phyloP scores from a whole-genome alignment of 2,329 filamentous ascomycete genomes.

The Macrophomina phaseolina region DNA sequence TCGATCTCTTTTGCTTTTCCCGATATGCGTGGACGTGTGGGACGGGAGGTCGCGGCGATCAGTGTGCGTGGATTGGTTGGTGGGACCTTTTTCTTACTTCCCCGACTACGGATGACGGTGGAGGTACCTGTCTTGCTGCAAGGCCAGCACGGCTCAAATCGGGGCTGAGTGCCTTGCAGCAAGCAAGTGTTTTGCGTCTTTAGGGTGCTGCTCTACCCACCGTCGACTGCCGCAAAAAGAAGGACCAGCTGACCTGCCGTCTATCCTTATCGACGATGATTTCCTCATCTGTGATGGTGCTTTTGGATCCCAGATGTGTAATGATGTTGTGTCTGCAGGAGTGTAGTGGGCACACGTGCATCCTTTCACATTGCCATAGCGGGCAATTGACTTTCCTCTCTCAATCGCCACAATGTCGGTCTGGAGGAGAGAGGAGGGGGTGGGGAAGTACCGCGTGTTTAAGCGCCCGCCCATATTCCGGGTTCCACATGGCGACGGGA shows the following conservation, averaged over 20 bases:
- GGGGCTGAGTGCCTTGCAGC: neutral
- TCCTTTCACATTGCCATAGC: too few relatives aligned
- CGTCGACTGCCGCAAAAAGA: too few relatives aligned
- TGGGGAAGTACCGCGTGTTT: neutral
- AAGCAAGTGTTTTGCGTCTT: too few relatives aligned
- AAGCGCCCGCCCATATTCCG: neutral
- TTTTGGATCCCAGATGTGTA: neutral
- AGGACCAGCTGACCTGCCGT: neutral
- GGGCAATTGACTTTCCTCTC: neutral
- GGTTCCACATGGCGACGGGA: neutral
- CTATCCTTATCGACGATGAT: neutral
- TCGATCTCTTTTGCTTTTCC: neutral
- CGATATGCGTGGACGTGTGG: neutral
- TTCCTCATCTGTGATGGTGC: neutral
- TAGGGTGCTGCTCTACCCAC: neutral
- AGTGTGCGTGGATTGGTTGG: neutral
- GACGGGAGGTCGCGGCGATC: neutral
- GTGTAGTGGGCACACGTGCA: too few relatives aligned
- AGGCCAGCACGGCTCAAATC: neutral
- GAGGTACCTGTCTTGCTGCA: neutral
- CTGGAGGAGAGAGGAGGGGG: neutral
- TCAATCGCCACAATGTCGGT: neutral
- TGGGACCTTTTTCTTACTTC: neutral
- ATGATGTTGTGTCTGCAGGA: neutral
- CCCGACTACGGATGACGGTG: neutral